A percentile compares a stretch with the other conserved stretches of the same genome.
Conservation (phyloP, 805 yeast genomes). For the Teunomyces barrocoloradensis region DNA sequence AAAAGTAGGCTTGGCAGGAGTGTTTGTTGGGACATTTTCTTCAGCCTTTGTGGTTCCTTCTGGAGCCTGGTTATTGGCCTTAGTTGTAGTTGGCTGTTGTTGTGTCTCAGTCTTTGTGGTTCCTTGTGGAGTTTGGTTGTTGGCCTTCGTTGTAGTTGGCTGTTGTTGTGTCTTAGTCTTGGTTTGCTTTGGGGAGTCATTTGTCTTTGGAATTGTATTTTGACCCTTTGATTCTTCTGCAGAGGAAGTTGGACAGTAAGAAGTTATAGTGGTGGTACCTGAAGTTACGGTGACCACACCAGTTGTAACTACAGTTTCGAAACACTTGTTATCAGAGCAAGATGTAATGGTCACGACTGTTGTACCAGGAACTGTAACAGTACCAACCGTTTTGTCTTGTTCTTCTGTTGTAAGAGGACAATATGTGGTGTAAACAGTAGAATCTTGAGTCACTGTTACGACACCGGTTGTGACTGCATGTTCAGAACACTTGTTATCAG, state of each 20-base stretch:
- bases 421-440: constrained; percentile 31
- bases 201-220: background rate
- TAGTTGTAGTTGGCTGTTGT: background rate
- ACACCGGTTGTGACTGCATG: constrained; percentile 30
- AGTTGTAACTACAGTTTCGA: constrained; percentile 11
- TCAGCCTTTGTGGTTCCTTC: background rate
- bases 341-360: constrained; percentile 28
- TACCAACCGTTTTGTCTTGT: constrained; percentile 1
- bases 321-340: constrained; percentile 26
- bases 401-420: constrained; percentile 22
- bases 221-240: background rate
- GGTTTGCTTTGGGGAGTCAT: background rate
- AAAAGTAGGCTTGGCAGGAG: background rate
- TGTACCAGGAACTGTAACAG: constrained; percentile 6
- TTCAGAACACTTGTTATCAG: constrained; percentile 23
- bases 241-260: constrained; percentile 13
- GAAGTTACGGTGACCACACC: constrained; percentile 6
- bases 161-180: background rate
- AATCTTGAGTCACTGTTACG: constrained; percentile 31
- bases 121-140: background rate
- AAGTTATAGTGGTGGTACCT: constrained; percentile 17
- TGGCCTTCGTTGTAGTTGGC: background rate
- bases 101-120: background rate
- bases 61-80: background rate
- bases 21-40: background rate